Base-by-base conservation (phyloP, 495 filamentous ascomycete species). In the Tuber melanosporum region DNA sequence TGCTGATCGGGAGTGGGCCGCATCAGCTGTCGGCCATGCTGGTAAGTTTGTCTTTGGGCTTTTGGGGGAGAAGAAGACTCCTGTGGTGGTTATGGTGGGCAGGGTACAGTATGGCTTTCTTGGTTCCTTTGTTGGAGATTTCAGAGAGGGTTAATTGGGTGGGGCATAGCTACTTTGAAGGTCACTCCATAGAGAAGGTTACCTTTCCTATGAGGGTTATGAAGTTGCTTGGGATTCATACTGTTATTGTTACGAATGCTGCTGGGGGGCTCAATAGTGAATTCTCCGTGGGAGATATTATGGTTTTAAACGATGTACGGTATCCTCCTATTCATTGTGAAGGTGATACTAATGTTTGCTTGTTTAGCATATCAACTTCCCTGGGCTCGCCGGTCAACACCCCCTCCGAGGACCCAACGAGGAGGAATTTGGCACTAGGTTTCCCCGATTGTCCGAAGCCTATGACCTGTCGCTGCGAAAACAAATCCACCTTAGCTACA, bases 171-270 rank as follows among this genome's bases (percentile, higher is more conserved):
- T 94, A 90, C 83, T 94, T 92, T 83, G 92, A 94, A 85, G 92
- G 92, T 17, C 88, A 93, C 84, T 88, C 88, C 1, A 90, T 94
- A 82, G 86, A 91, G 70, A 85, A 86, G 71, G 87, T 92, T 32
- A 91, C 91, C 49, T 92, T 92, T 79, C 91, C 91, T 26, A 88
- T 91, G 39, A 88, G 92, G 41, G 89, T 93, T 19, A 89, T 93
- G 85, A 91, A 89, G 79, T 83, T 89, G 6, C 84, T 94, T 22
- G 92, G 91, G 9, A 86, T 93, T 66, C 85, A 90, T 73, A 90
- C 87, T 1, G 85, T 92, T 73, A 86, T 93, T 74, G 87, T 93
- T 75, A 94, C 92, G 20, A 94, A 94, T 83, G 92, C 92, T 69
- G 91, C 92, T 75, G 92, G 92, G 44, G 91, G 90, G 17, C 86